Base-by-base conservation (phyloP, 768 basidiomycete species). In the Lactarius indigo region DNA sequence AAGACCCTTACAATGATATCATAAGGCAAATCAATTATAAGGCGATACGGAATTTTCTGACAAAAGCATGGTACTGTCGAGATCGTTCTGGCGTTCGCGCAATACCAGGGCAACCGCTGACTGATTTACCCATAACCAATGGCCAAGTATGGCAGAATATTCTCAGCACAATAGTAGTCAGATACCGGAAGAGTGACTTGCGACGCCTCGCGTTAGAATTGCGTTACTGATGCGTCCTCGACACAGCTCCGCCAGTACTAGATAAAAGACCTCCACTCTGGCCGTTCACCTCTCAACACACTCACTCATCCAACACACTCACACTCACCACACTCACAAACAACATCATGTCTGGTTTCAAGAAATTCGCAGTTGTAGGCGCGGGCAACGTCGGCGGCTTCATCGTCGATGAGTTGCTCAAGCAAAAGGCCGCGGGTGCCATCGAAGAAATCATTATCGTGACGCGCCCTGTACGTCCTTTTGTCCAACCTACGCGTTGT, bases 401-500 rank as follows among this genome's bases (percentile, higher is more conserved):
- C 57, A 61, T 72, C 39, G 60, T 59, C 30, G 70, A 72, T 18
- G 67, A 71, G 55, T 64, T 72, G 3, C 61, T 72, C 54, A 69
- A 71, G 26, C 42, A 69, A 57, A 67, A 71, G 26, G 61, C 47
- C 3, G 28, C 61, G 17, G 71, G 70, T 3, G 15, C 23, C 20
- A 52, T 72, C 37, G 60, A 65, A 18, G 59, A 61, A 2, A 37
- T 72, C 20, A 39, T 57, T 5, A 57, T 72, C 33, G 50, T 71
- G 57, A 64, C 70, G 5, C 70, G 71, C 15, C 59, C 67, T 3
- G 70, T 71, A 55, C 15, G 69, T 58, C 23, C 41, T n/a, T 18
- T 17, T 3, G 30, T 31, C 7, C 37, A 13, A 33, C 41, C 41
- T 18, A 6, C 42, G 17, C 20, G 42, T 20, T 20, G 18, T 20